Percentiles rank a stretch among this genome's conserved stretches.
Conservation (phyloP, 169 alveolate genomes). For the Babesia caballi region DNA sequence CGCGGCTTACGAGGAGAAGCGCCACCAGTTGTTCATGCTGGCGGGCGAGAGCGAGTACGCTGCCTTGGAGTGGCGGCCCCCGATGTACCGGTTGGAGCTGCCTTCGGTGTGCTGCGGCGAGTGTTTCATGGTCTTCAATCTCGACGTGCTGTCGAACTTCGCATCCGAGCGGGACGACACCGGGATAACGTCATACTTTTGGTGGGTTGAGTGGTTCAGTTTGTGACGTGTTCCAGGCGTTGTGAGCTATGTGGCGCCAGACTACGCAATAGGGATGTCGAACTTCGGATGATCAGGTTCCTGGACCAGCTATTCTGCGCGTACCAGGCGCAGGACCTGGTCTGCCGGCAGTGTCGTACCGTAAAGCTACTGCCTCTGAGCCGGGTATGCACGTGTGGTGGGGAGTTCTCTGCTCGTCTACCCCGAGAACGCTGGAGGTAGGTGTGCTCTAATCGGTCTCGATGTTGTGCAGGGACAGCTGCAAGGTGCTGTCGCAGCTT, state of each 20-base stretch:
- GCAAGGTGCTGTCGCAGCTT: slow-evolving; percentile 24
- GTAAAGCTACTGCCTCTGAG: slow-evolving; percentile 36
- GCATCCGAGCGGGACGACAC: slow-evolving; percentile 59
- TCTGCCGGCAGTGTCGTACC: slow-evolving; percentile 37
- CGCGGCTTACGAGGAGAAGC: slow-evolving; percentile 67
- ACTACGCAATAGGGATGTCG: slow-evolving; percentile 31
- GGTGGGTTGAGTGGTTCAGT: background rate
- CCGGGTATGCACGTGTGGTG: slow-evolving; percentile 48
- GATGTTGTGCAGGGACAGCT: slow-evolving; percentile 16
- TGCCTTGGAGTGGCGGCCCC: slow-evolving; percentile 67
- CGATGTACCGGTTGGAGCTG: slow-evolving; percentile 54
- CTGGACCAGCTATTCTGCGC: slow-evolving; percentile 59
- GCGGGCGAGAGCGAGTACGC: slow-evolving; percentile 73
- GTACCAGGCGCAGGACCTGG: slow-evolving; percentile 44
- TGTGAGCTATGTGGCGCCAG: slow-evolving; percentile 49
- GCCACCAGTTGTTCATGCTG: slow-evolving; percentile 64
- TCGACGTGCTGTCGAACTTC: slow-evolving; percentile 67
- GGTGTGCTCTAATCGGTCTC: background rate
- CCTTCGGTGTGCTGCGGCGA: slow-evolving; percentile 63
- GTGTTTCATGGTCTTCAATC: slow-evolving; percentile 71
- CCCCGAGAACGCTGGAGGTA: slow-evolving; percentile 30
- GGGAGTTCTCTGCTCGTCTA: slow-evolving; percentile 28
- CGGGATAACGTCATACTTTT: slow-evolving; percentile 13
- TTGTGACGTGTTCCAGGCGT: background rate
- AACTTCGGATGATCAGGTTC: slow-evolving; percentile 32